Percentiles rank a stretch among this genome's conserved stretches.
Conservation (phyloP, 2,329 filamentous ascomycete genomes). For the Colletotrichum scovillei region DNA sequence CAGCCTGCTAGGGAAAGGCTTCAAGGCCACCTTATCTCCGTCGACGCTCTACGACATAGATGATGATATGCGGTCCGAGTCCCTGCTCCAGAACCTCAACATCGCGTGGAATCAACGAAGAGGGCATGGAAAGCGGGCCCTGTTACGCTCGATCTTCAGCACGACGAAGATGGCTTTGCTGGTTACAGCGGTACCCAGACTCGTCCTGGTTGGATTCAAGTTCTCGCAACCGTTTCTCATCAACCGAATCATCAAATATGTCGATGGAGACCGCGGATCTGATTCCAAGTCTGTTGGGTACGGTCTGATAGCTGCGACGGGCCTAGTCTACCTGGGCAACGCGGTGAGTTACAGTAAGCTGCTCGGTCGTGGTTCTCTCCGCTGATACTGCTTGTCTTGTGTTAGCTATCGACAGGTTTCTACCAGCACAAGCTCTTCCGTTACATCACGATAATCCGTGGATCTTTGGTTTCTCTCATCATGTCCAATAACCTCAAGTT, state of each 20-base stretch:
- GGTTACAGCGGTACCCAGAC: constrained; percentile 41
- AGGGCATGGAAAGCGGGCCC: constrained; percentile 36
- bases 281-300: constrained; percentile 43
- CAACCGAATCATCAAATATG: constrained; percentile 34
- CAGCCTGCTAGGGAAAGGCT: constrained; percentile 41
- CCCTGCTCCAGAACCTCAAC: constrained; percentile 39
- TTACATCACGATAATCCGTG: constrained; percentile 29
- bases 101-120: constrained; percentile 40
- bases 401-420: constrained; percentile 41
- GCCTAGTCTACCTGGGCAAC: constrained; percentile 45
- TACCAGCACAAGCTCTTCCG: constrained; percentile 47
- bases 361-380: neutral
- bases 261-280: constrained; percentile 35
- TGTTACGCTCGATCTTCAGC: constrained; percentile 41
- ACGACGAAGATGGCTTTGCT: constrained; percentile 46
- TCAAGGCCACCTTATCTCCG: constrained; percentile 14
- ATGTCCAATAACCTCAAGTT: constrained; percentile 18
- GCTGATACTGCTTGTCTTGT: no score
- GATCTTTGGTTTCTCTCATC: constrained; percentile 19
- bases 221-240: constrained; percentile 45
- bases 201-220: constrained; percentile 43
- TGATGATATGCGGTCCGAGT: constrained; percentile 44
- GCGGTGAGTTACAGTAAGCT: constrained; percentile 39
- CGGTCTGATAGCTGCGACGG: constrained; percentile 46
- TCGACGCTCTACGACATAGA: constrained; percentile 37